Conservation (phyloP, 202 grass and related monocot species). For the Musa balbisiana region DNA sequence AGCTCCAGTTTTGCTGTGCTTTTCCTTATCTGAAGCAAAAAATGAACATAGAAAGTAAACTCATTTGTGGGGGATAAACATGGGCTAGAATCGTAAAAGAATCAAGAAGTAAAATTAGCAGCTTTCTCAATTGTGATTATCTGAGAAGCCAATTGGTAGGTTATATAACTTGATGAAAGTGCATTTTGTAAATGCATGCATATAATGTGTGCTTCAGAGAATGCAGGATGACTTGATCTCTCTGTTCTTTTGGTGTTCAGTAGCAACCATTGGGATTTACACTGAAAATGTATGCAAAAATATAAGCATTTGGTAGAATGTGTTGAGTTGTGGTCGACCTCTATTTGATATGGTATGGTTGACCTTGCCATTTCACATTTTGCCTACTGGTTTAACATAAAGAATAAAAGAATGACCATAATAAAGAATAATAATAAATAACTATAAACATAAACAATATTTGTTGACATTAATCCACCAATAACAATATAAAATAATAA, state of each 20-base stretch:
- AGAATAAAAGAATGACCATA: no score
- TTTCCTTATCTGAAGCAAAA: constrained; percentile 60
- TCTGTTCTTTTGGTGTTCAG: neutral
- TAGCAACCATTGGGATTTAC: neutral
- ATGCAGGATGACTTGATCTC: neutral
- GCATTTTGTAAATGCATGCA: no score
- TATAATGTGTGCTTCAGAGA: neutral
- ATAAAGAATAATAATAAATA: no score
- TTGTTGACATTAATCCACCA: no score
- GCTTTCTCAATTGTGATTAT: neutral
- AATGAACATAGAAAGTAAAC: neutral
- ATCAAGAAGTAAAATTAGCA: neutral
- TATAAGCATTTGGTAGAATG: neutral
- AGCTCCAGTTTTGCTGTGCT: constrained; percentile 96
- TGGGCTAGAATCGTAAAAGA: neutral
- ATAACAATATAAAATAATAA: no score
- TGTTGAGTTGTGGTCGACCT: no score
- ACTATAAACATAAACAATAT: no score
- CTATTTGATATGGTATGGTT: no score
- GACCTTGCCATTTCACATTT: no score
- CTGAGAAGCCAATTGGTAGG: no score
- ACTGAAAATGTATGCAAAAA: neutral
- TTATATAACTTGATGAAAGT: no score
- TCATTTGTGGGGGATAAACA: neutral
- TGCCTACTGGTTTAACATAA: no score